Conservation (phyloP, 495 filamentous ascomycete species). For the Ascobolus immersus region DNA sequence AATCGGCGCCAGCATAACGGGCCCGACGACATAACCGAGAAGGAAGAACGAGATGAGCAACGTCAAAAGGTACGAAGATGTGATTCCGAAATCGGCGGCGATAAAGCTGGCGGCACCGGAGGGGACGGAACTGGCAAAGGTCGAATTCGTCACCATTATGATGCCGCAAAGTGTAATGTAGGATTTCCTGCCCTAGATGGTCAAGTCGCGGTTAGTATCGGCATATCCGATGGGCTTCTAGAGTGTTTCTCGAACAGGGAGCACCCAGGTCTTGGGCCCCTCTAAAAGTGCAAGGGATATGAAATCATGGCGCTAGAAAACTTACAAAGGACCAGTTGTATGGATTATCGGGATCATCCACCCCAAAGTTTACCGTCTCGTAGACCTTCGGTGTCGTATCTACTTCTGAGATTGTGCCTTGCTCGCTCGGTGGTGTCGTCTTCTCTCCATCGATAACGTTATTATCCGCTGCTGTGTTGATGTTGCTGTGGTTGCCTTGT, state of each 20-base stretch:
- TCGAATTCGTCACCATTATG: slow-evolving; percentile 26
- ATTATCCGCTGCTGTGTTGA: too few relatives aligned
- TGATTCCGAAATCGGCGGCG: slow-evolving; percentile 20
- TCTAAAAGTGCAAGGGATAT: too few relatives aligned
- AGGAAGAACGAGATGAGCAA: slow-evolving; percentile 28
- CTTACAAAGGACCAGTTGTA: slow-evolving; percentile 23
- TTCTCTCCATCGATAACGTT: too few relatives aligned
- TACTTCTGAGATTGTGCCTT: too few relatives aligned
- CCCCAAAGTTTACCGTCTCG: slow-evolving; percentile 18
- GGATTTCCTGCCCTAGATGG: slow-evolving; percentile 14
- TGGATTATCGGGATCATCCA: slow-evolving; percentile 25
- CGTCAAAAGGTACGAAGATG: slow-evolving; percentile 19
- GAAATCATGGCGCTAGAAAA: neutral
- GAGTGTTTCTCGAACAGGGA: slow-evolving; percentile 1
- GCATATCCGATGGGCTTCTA: neutral
- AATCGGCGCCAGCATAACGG: slow-evolving; percentile 26
- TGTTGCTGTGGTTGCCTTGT: too few relatives aligned
- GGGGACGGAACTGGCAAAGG: slow-evolving; percentile 26
- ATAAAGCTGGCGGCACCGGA: slow-evolving; percentile 25
- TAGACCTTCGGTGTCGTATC: too few relatives aligned
- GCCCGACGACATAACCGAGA: slow-evolving; percentile 27
- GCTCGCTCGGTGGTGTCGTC: too few relatives aligned
- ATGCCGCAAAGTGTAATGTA: slow-evolving; percentile 24
- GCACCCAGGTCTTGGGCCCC: too few relatives aligned
- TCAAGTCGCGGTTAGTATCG: neutral